These are phyloP conservation scores for Colletotrichum spinosum DNA, from an alignment of 2,329 filamentous ascomycete species.

Conservation along the genomic window DNA sequence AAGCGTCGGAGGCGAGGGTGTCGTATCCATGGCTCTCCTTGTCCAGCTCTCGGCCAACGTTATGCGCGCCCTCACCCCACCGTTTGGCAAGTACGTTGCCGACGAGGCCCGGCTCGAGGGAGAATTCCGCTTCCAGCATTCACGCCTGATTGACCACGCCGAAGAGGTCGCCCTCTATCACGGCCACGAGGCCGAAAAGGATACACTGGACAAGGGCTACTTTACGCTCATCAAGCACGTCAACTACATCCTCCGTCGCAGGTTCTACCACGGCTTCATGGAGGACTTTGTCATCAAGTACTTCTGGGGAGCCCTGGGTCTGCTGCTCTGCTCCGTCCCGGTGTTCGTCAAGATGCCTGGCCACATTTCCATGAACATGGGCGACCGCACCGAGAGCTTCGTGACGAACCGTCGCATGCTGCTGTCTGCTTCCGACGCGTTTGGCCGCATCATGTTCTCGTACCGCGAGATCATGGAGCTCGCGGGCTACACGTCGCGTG, in stretches of 20 bases:
- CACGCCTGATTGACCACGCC: constrained; percentile 92
- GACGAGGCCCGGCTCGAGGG: constrained; percentile 95
- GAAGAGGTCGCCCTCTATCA: constrained; percentile 94
- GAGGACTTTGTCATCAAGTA: constrained; percentile 99
- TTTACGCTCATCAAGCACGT: constrained; percentile 99
- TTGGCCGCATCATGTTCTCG: constrained; percentile 96
- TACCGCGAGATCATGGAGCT: constrained; percentile 98
- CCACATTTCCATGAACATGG: constrained; percentile 72
- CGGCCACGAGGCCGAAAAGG: constrained; percentile 94
- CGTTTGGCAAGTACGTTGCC: constrained; percentile 97
- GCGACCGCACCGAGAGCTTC: constrained; percentile 80
- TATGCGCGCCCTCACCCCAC: constrained; percentile 94
- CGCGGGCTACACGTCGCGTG: constrained; percentile 93
- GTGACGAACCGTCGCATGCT: constrained; percentile 95
- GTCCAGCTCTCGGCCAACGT: constrained; percentile 93
- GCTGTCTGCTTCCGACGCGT: constrained; percentile 92
- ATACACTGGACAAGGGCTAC: constrained; percentile 96
- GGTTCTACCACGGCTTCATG: constrained; percentile 99
- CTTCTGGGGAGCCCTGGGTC: constrained; percentile 94
- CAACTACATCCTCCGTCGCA: constrained; percentile 89
- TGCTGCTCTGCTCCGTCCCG: constrained; percentile 92
- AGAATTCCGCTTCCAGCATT: constrained; percentile 96
- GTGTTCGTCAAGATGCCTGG: constrained; percentile 95
- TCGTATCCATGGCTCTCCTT: constrained; percentile 94
- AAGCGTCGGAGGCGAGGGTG: constrained; percentile 94